A percentile compares a stretch with the other conserved stretches of the same genome.
Conservation (phyloP, 176 grass and related monocot species). For the Cymbopogon citratus region DNA sequence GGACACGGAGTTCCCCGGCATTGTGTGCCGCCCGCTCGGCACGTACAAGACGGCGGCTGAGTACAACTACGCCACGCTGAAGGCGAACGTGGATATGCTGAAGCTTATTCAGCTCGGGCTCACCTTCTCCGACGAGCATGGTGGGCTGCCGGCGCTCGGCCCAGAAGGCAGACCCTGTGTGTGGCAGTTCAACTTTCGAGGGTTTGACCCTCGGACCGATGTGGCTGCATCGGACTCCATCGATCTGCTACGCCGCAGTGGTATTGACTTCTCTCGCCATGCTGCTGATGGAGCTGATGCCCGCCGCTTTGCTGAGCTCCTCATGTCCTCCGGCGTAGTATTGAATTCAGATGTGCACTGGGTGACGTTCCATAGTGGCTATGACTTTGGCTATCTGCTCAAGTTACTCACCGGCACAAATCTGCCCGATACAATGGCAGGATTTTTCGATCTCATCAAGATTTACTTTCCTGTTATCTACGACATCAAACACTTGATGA, state of each 20-base stretch:
- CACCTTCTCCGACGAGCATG: constrained; percentile 42
- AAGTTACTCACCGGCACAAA: constrained; percentile 37
- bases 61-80: constrained; percentile 50
- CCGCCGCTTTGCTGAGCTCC: constrained; percentile 55
- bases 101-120: constrained; percentile 65
- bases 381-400: constrained; percentile 63
- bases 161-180: not conserved
- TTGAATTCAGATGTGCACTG: constrained; percentile 44
- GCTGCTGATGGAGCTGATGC: constrained; percentile 33
- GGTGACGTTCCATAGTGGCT: constrained; percentile 68
- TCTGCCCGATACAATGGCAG: constrained; percentile 43
- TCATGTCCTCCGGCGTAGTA: constrained; percentile 58
- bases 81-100: constrained; percentile 54
- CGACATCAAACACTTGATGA: constrained; percentile 67
- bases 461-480: constrained; percentile 66
- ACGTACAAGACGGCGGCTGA: constrained; percentile 30
- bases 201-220: constrained; percentile 45
- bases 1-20: constrained; percentile 80
- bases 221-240: constrained; percentile 52
- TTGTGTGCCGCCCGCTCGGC: constrained; percentile 45
- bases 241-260: constrained; percentile 43
- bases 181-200: constrained; percentile 73
- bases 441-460: constrained; percentile 51
- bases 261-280: constrained; percentile 56
- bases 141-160: constrained; percentile 24